Percentiles rank a stretch among this genome's conserved stretches.
phyloP scores from a whole-genome alignment of 805 yeast genomes.

The Candida verbasci region DNA sequence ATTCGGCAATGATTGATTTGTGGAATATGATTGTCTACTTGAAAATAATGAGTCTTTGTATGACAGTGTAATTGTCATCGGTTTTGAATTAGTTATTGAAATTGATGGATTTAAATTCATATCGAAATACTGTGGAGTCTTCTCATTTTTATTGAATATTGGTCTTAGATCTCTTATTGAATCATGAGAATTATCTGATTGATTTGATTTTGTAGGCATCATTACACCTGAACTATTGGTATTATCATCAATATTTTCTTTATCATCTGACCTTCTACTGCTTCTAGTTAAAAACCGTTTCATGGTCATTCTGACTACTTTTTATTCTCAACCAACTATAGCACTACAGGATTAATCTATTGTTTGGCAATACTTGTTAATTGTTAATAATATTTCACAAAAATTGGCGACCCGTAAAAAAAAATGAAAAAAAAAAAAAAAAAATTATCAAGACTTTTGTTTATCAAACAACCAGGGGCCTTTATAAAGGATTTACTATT shows the following conservation, averaged over 20 bases:
- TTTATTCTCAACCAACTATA: too few relatives aligned
- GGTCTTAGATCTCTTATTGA: constrained; percentile 27
- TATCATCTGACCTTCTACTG: neutral
- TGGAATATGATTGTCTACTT: constrained; percentile 30
- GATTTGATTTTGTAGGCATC: constrained; percentile 10
- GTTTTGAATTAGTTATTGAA: constrained; percentile 19
- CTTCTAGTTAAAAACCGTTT: constrained; percentile 1
- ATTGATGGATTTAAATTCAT: constrained; percentile 38
- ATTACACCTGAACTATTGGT: neutral
- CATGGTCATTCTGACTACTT: neutral
- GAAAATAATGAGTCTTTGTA: constrained; percentile 36
- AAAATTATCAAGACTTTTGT: too few relatives aligned
- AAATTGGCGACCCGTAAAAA: too few relatives aligned
- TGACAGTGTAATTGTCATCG: constrained; percentile 15
- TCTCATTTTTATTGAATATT: constrained; percentile 21
- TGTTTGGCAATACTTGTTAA: too few relatives aligned
- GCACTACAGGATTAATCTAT: too few relatives aligned
- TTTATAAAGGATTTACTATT: too few relatives aligned
- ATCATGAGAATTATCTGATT: constrained; percentile 22
- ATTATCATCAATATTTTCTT: neutral
- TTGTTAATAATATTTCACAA: too few relatives aligned
- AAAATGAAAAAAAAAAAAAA: too few relatives aligned
- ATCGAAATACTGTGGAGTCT: constrained; percentile 12
- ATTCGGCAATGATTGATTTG: constrained; percentile 33
- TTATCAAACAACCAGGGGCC: too few relatives aligned